These are phyloP conservation scores for Haplosporangium gracile DNA, from an alignment of 192 early-diverging fungal species.

Conservation along the genomic window DNA sequence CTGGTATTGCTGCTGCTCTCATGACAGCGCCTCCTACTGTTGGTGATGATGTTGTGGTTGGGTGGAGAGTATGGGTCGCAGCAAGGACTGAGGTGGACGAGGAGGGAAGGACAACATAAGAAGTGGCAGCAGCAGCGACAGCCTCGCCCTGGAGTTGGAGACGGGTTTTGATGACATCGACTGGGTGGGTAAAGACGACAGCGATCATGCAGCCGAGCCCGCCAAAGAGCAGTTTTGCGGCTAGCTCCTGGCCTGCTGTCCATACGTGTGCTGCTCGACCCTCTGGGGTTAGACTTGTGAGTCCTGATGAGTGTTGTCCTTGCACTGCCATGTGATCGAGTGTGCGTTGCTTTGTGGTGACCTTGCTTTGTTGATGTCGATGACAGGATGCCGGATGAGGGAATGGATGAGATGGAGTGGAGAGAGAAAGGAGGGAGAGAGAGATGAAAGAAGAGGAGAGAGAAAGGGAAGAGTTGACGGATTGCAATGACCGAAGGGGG, in stretches of 20 bases:
- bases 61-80: background rate
- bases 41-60: background rate
- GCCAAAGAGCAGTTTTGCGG: conserved; percentile 49
- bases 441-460: too few relatives aligned
- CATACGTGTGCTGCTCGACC: background rate
- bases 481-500: too few relatives aligned
- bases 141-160: conserved; percentile 57
- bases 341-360: too few relatives aligned
- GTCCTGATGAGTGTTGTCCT: too few relatives aligned
- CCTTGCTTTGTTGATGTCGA: too few relatives aligned
- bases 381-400: too few relatives aligned
- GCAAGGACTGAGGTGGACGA: conserved; percentile 3
- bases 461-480: too few relatives aligned
- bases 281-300: too few relatives aligned
- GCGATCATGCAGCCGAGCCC: conserved; percentile 51
- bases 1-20: background rate
- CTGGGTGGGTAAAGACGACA: conserved; percentile 50
- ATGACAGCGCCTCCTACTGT: background rate
- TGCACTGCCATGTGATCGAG: too few relatives aligned
- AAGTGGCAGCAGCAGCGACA: background rate
- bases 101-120: background rate
- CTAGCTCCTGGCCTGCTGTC: conserved; percentile 44
- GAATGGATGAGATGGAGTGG: too few relatives aligned
- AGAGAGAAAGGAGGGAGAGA: too few relatives aligned
- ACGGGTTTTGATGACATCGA: conserved; percentile 59